Percentiles rank a stretch among this genome's conserved stretches.
phyloP scores from a whole-genome alignment of 306 rosid genomes.

The Medicago lupulina region DNA sequence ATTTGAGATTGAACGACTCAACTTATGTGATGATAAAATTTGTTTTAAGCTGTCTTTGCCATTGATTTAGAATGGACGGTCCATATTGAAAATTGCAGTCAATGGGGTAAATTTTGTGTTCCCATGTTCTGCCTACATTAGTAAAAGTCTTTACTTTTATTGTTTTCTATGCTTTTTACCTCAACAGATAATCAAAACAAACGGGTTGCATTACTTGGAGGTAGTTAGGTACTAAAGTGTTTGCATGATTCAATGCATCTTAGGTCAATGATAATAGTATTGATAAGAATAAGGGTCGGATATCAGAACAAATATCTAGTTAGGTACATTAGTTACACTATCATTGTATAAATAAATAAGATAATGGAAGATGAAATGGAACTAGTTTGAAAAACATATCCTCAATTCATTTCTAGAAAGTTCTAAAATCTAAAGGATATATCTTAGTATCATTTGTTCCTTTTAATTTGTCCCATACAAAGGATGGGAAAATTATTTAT shows the following conservation, averaged over 20 bases:
- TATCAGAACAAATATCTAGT: not conserved
- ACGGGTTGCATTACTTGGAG: conserved; percentile 3
- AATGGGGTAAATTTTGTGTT: not conserved
- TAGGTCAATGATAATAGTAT: conserved; percentile 22
- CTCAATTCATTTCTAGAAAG: not conserved
- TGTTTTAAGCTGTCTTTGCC: no score
- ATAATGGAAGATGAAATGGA: not conserved
- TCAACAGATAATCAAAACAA: conserved; percentile 1
- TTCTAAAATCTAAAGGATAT: not conserved
- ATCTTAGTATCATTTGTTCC: not conserved
- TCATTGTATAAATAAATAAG: not conserved
- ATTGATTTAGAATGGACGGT: no score
- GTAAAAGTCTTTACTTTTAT: not conserved
- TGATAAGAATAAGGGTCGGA: not conserved
- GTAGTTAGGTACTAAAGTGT: conserved; percentile 5
- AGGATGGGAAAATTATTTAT: no score
- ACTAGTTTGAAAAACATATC: not conserved
- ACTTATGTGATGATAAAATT: no score
- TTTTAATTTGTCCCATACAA: no score
- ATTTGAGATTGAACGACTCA: no score
- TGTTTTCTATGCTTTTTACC: not conserved
- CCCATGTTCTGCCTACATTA: not conserved
- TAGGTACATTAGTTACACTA: conserved; percentile 13
- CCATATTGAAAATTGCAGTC: no score
- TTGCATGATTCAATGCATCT: conserved; percentile 17